Evolutionary conservation across 306 rosid species (phyloP), one percentile per base, ranked within the genome.

Genomic region (Vachellia collinsii): DNA sequence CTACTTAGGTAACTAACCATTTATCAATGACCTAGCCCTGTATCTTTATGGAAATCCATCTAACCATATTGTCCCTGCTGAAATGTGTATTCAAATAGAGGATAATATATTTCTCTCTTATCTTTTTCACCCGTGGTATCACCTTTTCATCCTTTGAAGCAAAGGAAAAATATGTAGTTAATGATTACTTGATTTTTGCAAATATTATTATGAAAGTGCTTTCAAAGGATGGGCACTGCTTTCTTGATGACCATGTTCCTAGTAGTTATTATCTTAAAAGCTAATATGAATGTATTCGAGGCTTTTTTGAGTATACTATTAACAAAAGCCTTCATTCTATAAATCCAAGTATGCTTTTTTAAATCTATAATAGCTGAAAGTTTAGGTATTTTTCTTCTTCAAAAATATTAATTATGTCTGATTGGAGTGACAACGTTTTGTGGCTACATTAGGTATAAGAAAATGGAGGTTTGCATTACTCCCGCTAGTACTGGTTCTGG

Each of bases 391-490:
- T 48, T 50, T 41, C 61, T 50, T 41, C 61, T 64, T 7, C 46
- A n/a, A 38, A 68, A 20, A 41, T 16, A 39, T 25, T 61, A 19
- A 43, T 66, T 14, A 37, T 43, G 48, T 34, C 79, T 86, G 39
- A 66, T 50, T 65, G 65, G 39, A 43, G 25, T 80, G 77, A 54
- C 79, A 81, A 77, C 54, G 38, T 77, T 83, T 64, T 83, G 7
- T 85, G 82, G 63, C 50, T 78, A 47, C 44, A 92, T 29, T 29
- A 29, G 97, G 97, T 90, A 89, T 68, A 81, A 86, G 81, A 90
- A 87, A 86, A 90, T 92, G 94, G 94, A 88, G 79, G 62, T 74
- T 29, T 90, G 94, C 67, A 37, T 88, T 58, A 87, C 94, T 36
- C 94, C 91, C 9, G 81, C 74, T 29, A 88, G 92, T 67, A 54